Evolutionary conservation across 1,139 yeast species (phyloP).

Genomic region (Zygoascus sp.): DNA sequence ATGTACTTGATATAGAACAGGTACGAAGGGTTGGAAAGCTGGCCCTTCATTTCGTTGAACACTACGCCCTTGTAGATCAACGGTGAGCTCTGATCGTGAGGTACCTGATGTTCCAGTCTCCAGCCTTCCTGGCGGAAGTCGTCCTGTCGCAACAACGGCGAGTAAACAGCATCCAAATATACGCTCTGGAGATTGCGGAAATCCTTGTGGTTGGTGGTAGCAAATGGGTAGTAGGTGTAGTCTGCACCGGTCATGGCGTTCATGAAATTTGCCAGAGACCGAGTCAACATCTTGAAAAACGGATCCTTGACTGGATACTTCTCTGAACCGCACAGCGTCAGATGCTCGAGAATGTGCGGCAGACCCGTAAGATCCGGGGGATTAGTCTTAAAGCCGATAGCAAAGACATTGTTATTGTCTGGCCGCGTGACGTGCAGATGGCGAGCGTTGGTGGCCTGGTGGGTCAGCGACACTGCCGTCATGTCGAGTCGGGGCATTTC

Average conservation of each 20-base stretch:
- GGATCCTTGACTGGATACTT: conserved; percentile 95
- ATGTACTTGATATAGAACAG: conserved; percentile 80
- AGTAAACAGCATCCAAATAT: conserved; percentile 80
- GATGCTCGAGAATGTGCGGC: conserved; percentile 93
- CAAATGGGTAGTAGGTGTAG: conserved; percentile 92
- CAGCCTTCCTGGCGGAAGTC: conserved; percentile 97
- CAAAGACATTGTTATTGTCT: conserved; percentile 73
- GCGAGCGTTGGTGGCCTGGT: conserved; percentile 63
- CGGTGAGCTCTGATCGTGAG: conserved; percentile 53
- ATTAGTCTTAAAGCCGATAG: conserved; percentile 86
- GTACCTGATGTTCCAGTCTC: conserved; percentile 77
- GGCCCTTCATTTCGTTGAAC: conserved; percentile 98
- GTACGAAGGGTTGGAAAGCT: conserved; percentile 83
- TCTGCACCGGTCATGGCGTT: conserved; percentile 99
- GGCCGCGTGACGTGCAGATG: conserved; percentile 83
- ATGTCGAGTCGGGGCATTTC: conserved; percentile 79
- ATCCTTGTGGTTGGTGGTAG: conserved; percentile 83
- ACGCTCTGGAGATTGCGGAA: conserved; percentile 81
- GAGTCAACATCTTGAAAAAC: conserved; percentile 90
- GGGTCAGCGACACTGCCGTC: conserved; percentile 70
- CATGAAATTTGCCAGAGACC: conserved; percentile 89
- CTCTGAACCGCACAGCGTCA: conserved; percentile 88
- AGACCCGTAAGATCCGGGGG: conserved; percentile 93
- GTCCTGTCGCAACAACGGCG: conserved; percentile 69
- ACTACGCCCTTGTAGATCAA: conserved; percentile 90